Conservation (phyloP, 192 early-diverging fungal species). For the Coemansia sp. region DNA sequence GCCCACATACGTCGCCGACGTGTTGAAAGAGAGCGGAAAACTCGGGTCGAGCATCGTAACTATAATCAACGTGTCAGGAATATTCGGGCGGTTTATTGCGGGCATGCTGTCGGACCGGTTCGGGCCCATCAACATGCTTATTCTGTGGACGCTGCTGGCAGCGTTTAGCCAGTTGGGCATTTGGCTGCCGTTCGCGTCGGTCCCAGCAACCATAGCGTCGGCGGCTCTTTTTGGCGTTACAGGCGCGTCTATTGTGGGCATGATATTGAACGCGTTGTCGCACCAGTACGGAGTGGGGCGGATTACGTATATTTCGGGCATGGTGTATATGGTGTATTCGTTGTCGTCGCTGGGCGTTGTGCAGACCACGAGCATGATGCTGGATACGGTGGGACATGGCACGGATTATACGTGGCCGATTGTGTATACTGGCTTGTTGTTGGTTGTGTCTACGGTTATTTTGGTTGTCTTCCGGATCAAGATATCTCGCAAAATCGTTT, state of each 20-base stretch:
- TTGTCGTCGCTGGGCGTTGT: conserved; percentile 36
- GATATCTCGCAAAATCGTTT: conserved; percentile 14
- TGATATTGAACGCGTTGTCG: conserved; percentile 41
- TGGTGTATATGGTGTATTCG: conserved; percentile 50
- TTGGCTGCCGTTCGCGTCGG: conserved; percentile 43
- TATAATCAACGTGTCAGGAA: conserved; percentile 45
- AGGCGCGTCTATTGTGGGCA: conserved; percentile 37
- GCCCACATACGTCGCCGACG: conserved; percentile 44
- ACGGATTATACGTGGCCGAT: conserved; percentile 47
- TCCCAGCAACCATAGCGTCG: conserved; percentile 24
- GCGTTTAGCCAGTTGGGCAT: conserved; percentile 44
- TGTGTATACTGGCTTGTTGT: conserved; percentile 39
- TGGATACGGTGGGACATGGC: conserved; percentile 46
- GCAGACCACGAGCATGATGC: conserved; percentile 47
- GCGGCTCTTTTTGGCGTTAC: conserved; percentile 44
- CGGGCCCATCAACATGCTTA: conserved; percentile 38
- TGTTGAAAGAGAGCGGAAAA: conserved; percentile 22
- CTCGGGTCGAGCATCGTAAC: conserved; percentile 40
- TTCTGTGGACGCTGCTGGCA: conserved; percentile 36
- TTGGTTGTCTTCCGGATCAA: conserved; percentile 32
- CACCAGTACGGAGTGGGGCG: conserved; percentile 35
- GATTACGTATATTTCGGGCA: conserved; percentile 46
- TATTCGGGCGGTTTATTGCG: conserved; percentile 40
- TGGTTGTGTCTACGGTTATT: conserved; percentile 18
- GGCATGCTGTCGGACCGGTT: conserved; percentile 41